Evolutionary conservation across 2,329 filamentous ascomycete genomes (phyloP).

Genomic region (Penicillium sp.): DNA sequence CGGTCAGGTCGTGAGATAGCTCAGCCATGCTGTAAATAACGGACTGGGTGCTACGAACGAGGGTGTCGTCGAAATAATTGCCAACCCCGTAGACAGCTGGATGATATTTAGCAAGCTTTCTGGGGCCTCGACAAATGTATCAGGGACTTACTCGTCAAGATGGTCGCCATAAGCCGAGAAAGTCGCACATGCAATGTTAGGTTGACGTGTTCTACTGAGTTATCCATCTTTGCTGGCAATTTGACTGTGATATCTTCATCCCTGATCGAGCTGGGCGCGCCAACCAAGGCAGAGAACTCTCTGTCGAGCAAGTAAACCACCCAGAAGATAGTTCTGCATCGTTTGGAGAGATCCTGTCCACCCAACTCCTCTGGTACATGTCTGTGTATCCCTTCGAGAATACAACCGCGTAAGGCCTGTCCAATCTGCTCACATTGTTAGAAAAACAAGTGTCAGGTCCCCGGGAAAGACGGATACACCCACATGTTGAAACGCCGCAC

Average conservation of each 20-base stretch:
- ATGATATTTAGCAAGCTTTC: not conserved
- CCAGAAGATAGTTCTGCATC: constrained; percentile 29
- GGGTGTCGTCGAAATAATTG: constrained; percentile 22
- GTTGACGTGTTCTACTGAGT: constrained; percentile 23
- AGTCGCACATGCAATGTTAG: constrained; percentile 28
- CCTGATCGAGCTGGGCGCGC: constrained; percentile 28
- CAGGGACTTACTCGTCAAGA: constrained; percentile 23
- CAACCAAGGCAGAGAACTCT: constrained; percentile 29
- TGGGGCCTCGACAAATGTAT: no score
- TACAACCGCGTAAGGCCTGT: constrained; percentile 28
- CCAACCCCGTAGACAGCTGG: constrained; percentile 28
- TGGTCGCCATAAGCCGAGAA: constrained; percentile 25
- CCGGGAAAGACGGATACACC: not conserved
- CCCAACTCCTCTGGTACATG: constrained; percentile 26
- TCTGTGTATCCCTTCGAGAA: constrained; percentile 29
- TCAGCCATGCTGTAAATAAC: constrained; percentile 27
- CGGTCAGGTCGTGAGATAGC: constrained; percentile 25
- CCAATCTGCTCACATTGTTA: constrained; percentile 21
- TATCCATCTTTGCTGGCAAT: constrained; percentile 22
- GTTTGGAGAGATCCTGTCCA: constrained; percentile 23
- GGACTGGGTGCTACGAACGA: constrained; percentile 27
- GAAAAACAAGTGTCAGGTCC: not conserved
- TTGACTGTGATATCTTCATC: constrained; percentile 30
- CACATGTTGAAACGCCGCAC: constrained; percentile 42
- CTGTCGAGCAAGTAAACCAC: constrained; percentile 30